A percentile compares a stretch with the other conserved stretches of the same genome.
Conservation (phyloP, 805 yeast species). For the Saccharomycopsis sp. region DNA sequence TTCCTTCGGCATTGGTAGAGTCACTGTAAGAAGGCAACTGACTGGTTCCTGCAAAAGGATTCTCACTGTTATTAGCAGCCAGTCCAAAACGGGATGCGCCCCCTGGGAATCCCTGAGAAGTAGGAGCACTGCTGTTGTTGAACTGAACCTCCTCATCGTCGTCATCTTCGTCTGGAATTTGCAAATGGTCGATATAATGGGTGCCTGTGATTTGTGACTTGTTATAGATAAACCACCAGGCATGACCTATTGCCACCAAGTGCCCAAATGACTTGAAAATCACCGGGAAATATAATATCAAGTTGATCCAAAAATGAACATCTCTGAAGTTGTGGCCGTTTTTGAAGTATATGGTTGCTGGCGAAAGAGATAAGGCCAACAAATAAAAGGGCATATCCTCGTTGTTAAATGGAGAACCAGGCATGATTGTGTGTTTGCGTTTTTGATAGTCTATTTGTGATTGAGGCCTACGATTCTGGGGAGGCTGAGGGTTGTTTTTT, state of each 20-base stretch:
- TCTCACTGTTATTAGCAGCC: not conserved
- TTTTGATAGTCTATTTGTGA: not conserved
- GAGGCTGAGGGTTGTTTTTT: too few species aligned
- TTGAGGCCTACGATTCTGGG: too few species aligned
- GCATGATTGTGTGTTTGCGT: constrained; percentile 2
- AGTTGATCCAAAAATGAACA: constrained; percentile 19
- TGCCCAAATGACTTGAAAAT: constrained; percentile 19
- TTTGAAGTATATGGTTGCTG: constrained; percentile 19
- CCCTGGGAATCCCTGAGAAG: not conserved
- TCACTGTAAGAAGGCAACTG: constrained; percentile 2
- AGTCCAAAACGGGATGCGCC: not conserved
- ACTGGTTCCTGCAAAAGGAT: constrained; percentile 2
- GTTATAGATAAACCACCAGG: constrained; percentile 22
- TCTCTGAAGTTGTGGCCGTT: constrained; percentile 20
- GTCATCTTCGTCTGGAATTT: constrained; percentile 14
- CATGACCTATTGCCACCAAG: constrained; percentile 20
- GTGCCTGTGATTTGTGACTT: constrained; percentile 14
- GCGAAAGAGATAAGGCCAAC: constrained; percentile 18
- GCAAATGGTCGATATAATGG: constrained; percentile 13
- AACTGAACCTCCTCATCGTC: constrained; percentile 11
- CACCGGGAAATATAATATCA: constrained; percentile 18
- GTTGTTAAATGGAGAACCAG: constrained; percentile 19
- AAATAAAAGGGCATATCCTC: constrained; percentile 21
- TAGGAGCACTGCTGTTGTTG: not conserved
- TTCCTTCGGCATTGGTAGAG: not conserved